Evolutionary conservation across 2,329 filamentous ascomycete species (phyloP).

Genomic region (Beauveria sp.): DNA sequence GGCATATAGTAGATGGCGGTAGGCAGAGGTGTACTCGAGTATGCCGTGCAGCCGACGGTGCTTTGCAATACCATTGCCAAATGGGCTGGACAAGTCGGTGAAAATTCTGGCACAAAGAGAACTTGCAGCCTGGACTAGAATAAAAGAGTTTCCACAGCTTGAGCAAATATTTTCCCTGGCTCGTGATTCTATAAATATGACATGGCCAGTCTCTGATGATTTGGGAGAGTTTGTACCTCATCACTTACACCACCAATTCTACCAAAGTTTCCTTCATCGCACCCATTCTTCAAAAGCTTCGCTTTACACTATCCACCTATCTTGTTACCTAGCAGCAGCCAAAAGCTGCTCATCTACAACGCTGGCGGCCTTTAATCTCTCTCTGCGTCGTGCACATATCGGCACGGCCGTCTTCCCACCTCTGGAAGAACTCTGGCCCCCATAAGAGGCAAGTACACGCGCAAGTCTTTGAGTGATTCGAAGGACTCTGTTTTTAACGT

Average conservation of each 20-base stretch:
- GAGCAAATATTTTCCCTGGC: background rate
- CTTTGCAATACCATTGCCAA: background rate
- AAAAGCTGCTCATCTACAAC: slow-evolving; percentile 8
- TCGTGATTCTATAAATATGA: background rate
- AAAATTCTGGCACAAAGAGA: background rate
- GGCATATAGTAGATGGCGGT: background rate
- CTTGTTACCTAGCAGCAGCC: background rate
- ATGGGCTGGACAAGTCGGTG: background rate
- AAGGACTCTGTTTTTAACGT: background rate
- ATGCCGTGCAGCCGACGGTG: background rate
- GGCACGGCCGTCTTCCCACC: slow-evolving; percentile 9
- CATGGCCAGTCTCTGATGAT: background rate
- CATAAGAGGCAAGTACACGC: slow-evolving; percentile 10
- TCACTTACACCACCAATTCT: background rate
- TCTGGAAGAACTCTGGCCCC: slow-evolving; percentile 13
- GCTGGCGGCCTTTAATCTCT: slow-evolving; percentile 5
- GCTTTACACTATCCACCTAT: background rate
- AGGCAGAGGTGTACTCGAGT: background rate
- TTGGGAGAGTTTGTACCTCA: background rate
- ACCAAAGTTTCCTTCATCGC: background rate
- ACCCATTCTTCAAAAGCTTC: background rate
- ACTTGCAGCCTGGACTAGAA: background rate
- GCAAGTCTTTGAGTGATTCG: background rate
- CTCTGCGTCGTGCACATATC: background rate
- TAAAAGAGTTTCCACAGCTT: background rate